These are phyloP conservation scores for Leccinum fuscescens DNA, from an alignment of 1,284 basidiomycete species.

Conservation along the genomic window DNA sequence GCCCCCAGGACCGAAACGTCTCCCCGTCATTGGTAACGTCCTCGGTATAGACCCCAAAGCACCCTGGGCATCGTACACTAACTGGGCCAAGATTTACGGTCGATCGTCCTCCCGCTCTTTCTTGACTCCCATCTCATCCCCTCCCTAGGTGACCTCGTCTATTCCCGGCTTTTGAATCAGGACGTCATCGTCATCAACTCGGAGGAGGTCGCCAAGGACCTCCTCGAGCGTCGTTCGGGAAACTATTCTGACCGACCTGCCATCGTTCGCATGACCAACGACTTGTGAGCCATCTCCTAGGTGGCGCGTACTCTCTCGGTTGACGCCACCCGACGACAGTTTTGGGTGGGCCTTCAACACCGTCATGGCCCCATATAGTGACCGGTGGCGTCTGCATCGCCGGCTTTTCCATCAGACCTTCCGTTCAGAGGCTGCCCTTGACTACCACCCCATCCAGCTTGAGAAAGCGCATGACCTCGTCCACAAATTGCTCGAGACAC, in stretches of 20 bases:
- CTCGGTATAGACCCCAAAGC: constrained; percentile 18
- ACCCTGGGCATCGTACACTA: constrained; percentile 31
- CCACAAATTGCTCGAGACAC: constrained; percentile 25
- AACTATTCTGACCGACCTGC: constrained; percentile 32
- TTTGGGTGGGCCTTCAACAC: constrained; percentile 33
- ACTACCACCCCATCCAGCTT: constrained; percentile 27
- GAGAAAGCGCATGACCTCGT: constrained; percentile 28
- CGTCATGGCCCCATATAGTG: constrained; percentile 27
- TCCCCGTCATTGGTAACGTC: constrained; percentile 30
- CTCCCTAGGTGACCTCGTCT: constrained; percentile 25
- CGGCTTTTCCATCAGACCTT: constrained; percentile 31
- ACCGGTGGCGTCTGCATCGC: constrained; percentile 32
- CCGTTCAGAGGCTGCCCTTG: constrained; percentile 19
- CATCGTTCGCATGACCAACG: constrained; percentile 28
- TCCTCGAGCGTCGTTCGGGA: constrained; percentile 30
- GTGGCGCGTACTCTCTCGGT: not conserved
- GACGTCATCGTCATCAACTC: constrained; percentile 31
- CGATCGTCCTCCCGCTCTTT: not conserved
- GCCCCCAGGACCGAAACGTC: constrained; percentile 28
- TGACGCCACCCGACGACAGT: constrained; percentile 7
- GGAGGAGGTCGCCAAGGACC: constrained; percentile 26
- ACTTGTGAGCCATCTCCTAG: constrained; percentile 21
- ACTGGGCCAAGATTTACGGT: constrained; percentile 28
- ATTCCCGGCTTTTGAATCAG: constrained; percentile 29
- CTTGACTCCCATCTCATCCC: not conserved